Evolutionary conservation across 2,329 filamentous ascomycete genomes (phyloP), one percentile per base, ranked within the genome.

Genomic region (Trichoderma sp.): DNA sequence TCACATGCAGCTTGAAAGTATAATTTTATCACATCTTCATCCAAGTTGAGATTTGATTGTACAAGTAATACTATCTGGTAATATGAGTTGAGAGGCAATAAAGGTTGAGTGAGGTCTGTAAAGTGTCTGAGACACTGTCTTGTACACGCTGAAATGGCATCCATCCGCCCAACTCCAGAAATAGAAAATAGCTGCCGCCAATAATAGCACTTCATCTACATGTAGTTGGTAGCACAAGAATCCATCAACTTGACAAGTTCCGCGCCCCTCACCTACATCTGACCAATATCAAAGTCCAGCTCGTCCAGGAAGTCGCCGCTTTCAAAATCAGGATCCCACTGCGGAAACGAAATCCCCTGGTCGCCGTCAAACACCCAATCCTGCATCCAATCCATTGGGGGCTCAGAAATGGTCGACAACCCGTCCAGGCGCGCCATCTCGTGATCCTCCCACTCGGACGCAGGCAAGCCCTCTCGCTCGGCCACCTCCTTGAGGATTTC

Each of bases 401-500:
- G 61, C 27, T 37, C 65, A n/a, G 70, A 63, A 16, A 70, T 27
- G 19, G 71, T 64, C 19, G 71, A 68, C n/a, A 59, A 19, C n/a
- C 63, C 57, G 5, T 72, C 68, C 52, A 70, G 53, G 10, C 57
- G 60, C 24, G 65, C 49, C 35, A 59, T 62, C 31, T 73, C 71
- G 21, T 72, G 58, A 4, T 69, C 66, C 8, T 70, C 70, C 70
- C 68, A 66, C 5, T 72, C 68, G 8, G 72, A 70, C 1, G 59
- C 14, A 5, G 68, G 52, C n/a, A 75, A 52, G 4, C 74, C 76
- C 31, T 75, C 72, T n/a, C 73, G 65, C 52, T 75, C 74, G 1
- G 81, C 80, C 47, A 79, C 71, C 49, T 79, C 77, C 60, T 75
- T 75, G 27, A 84, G 71, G 3, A 82, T 58, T 6, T 75, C 73